phyloP scores from a whole-genome alignment of 2,329 filamentous ascomycete species.

The Colletotrichum chrysophilum region DNA sequence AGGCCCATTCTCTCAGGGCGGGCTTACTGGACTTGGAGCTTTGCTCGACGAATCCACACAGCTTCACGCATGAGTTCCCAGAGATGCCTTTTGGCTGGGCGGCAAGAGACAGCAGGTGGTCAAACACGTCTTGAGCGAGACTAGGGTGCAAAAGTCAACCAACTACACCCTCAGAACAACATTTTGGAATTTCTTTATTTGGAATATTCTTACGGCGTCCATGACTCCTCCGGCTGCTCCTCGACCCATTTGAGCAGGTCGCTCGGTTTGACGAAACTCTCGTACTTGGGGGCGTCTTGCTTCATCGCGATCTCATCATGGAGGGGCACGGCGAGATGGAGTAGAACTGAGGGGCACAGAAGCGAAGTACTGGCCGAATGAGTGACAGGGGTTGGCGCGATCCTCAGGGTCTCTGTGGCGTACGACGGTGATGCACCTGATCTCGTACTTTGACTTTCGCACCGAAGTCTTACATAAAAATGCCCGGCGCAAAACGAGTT shows the following conservation, averaged over 20 bases:
- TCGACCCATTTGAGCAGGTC: constrained; percentile 49
- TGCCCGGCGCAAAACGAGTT: background rate
- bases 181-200: background rate
- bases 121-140: constrained; percentile 47
- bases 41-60: constrained; percentile 68
- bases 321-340: constrained; percentile 10
- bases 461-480: background rate
- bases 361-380: background rate
- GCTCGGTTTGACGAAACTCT: constrained; percentile 36
- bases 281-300: constrained; percentile 19
- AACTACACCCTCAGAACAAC: background rate
- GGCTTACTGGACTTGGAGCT: constrained; percentile 55
- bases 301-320: constrained; percentile 18
- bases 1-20: constrained; percentile 53
- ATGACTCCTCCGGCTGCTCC: constrained; percentile 35
- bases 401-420: constrained; percentile 1
- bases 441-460: background rate
- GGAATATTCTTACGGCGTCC: constrained; percentile 39
- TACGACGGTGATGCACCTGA: background rate
- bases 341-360: constrained; percentile 15
- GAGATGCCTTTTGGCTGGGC: constrained; percentile 60
- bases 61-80: constrained; percentile 62
- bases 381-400: background rate
- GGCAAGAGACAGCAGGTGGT: constrained; percentile 52
- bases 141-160: constrained; percentile 21